Conservation (phyloP, 768 basidiomycete species). For the Jaapia argillacea region DNA sequence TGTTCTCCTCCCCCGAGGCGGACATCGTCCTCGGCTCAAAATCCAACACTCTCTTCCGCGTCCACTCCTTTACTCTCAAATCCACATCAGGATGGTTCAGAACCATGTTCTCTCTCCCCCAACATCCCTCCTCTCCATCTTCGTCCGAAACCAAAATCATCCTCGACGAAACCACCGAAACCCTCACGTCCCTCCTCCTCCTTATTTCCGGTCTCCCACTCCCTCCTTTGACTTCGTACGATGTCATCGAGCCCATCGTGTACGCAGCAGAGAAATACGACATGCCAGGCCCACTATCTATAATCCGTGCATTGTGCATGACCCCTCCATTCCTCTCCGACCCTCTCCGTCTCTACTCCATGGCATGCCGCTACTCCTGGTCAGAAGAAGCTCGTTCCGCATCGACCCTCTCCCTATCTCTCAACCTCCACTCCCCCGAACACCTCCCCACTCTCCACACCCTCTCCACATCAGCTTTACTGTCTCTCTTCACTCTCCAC, state of each 20-base stretch:
- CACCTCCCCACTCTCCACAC: conserved; percentile 35
- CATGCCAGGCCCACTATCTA: conserved; percentile 53
- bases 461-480: conserved; percentile 39
- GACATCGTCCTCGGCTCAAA: conserved; percentile 47
- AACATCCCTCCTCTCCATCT: conserved; percentile 7
- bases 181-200: conserved; percentile 45
- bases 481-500: conserved; percentile 47
- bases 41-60: conserved; percentile 39
- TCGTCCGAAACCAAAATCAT: conserved; percentile 30
- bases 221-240: conserved; percentile 36
- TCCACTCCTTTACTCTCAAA: conserved; percentile 51
- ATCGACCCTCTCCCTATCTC: conserved; percentile 42
- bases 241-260: conserved; percentile 44
- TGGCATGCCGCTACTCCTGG: conserved; percentile 53
- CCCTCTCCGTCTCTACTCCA: conserved; percentile 42
- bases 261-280: conserved; percentile 64
- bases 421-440: conserved; percentile 37
- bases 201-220: conserved; percentile 55
- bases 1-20: conserved; percentile 41
- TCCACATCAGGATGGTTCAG: conserved; percentile 59
- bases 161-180: conserved; percentile 45
- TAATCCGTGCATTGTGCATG: conserved; percentile 47
- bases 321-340: conserved; percentile 39
- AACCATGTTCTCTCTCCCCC: conserved; percentile 49
- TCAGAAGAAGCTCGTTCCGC: conserved; percentile 41